Evolutionary conservation across 2,329 filamentous ascomycete species (phyloP).

Genomic region (Diaporthe humulicola): DNA sequence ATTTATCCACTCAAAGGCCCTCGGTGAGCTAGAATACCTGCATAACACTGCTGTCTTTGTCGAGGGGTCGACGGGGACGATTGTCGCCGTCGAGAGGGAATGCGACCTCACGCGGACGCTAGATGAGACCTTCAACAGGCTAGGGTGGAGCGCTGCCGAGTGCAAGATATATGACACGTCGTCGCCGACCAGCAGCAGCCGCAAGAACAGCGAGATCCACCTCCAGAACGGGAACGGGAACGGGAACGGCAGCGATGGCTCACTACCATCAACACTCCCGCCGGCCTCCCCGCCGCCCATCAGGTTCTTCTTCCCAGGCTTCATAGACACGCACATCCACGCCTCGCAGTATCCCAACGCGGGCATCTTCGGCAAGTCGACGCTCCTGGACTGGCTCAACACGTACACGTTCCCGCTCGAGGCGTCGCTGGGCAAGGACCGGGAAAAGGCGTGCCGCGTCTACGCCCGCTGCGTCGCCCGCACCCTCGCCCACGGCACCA

Average conservation of each 20-base stretch:
- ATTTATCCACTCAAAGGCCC: slow-evolving; percentile 66
- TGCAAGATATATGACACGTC: slow-evolving; percentile 51
- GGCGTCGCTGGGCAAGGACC: slow-evolving; percentile 73
- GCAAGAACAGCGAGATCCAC: not conserved
- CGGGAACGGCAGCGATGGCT: not conserved
- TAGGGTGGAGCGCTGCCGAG: slow-evolving; percentile 60
- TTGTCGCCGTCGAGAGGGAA: slow-evolving; percentile 60
- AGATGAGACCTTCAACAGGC: slow-evolving; percentile 51
- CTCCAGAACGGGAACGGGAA: not conserved
- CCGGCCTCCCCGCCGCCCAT: slow-evolving; percentile 51
- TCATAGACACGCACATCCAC: slow-evolving; percentile 95
- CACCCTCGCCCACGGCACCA: slow-evolving; percentile 91
- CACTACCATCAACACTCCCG: no score
- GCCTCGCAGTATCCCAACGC: slow-evolving; percentile 95
- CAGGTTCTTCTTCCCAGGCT: slow-evolving; percentile 87
- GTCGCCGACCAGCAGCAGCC: not conserved
- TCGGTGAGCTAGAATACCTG: slow-evolving; percentile 63
- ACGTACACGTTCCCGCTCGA: slow-evolving; percentile 97
- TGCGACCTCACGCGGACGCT: slow-evolving; percentile 50
- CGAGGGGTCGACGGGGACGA: slow-evolving; percentile 59
- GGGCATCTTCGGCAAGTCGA: slow-evolving; percentile 93
- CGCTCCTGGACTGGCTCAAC: slow-evolving; percentile 92
- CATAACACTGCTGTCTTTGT: slow-evolving; percentile 66
- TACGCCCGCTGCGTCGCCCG: slow-evolving; percentile 84
- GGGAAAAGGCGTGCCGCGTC: slow-evolving; percentile 74